Evolutionary conservation across 2,329 filamentous ascomycete species (phyloP), one percentile per base, ranked within the genome.

Genomic region (Colletotrichum noveboracense): DNA sequence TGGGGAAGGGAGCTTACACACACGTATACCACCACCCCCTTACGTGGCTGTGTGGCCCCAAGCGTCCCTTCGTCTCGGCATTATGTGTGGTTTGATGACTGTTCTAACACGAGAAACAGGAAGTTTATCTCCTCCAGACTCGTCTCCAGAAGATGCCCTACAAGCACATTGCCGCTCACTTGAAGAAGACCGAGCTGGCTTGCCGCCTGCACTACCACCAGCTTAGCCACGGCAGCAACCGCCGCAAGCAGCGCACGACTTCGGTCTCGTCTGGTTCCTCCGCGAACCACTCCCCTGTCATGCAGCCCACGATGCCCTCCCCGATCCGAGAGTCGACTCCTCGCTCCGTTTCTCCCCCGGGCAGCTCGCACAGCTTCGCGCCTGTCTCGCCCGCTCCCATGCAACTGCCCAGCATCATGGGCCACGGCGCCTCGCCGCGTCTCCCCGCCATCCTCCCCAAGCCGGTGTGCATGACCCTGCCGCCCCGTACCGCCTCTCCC

Each of bases 171-270:
- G 95, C 95, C 74, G 91, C 93, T 75, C 93, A 96, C 80, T 87
- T 97, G 79, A 95, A 96, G 86, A 97, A 97, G 88, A 97, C 95
- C 1, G 95, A 97, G 86, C 89, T 97, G 75, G 95, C 95, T 64
- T 97, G 95, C 86, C 94, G 95, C 77, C 90, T 97, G 77, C 95
- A 97, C 85, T 96, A 95, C 83, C 95, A 97, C 82, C 95, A 97
- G 82, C 90, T 97, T 77, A 95, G 93, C 78, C 94, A 96, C 83
- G 94, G 94, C 74, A 95, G 91, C 87, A 95, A 94, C 86, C 93
- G 94, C 80, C 93, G 94, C 83, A 95, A 95, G 89, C 75, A 77
- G 68, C 91, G 94, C 75, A 93, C 92, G 75, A 90, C 91, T 30
- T 96, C 94, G 18, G 89, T 93, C 76, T 93, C 92, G 4, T 93